Conservation (phyloP, 2,329 filamentous ascomycete genomes). For the Ophiostoma novo-ulmi region DNA sequence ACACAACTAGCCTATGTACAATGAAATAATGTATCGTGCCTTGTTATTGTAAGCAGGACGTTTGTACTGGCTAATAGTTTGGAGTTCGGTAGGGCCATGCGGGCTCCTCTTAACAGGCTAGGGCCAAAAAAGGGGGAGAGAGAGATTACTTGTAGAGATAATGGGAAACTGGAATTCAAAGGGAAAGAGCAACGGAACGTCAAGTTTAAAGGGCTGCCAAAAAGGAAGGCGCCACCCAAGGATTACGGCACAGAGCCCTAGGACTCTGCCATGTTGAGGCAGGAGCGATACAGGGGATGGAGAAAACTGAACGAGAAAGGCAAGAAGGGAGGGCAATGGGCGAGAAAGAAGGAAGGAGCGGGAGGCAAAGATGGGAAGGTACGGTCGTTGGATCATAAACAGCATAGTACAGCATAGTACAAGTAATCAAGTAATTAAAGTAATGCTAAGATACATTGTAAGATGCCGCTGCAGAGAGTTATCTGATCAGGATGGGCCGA, state of each 20-base stretch:
- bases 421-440: too few relatives aligned
- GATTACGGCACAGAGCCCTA: neutral
- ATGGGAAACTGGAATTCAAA: neutral
- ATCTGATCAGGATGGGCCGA: neutral
- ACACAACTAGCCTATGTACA: neutral
- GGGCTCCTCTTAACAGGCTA: neutral
- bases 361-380: neutral
- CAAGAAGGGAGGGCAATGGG: neutral
- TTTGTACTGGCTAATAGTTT: conserved; percentile 17
- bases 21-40: conserved; percentile 10
- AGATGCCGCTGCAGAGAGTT: neutral
- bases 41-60: conserved; percentile 12
- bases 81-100: conserved; percentile 17
- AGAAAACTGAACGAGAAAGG: neutral
- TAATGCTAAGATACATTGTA: neutral
- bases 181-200: neutral
- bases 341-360: neutral
- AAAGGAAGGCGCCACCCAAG: conserved; percentile 1
- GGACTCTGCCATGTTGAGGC: neutral
- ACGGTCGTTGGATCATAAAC: neutral
- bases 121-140: neutral
- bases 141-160: neutral
- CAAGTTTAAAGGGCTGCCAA: neutral
- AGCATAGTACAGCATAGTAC: too few relatives aligned
- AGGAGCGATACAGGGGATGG: neutral